Evolutionary conservation across 1,284 basidiomycete species (phyloP).

Genomic region (Hemileia vastatrix): DNA sequence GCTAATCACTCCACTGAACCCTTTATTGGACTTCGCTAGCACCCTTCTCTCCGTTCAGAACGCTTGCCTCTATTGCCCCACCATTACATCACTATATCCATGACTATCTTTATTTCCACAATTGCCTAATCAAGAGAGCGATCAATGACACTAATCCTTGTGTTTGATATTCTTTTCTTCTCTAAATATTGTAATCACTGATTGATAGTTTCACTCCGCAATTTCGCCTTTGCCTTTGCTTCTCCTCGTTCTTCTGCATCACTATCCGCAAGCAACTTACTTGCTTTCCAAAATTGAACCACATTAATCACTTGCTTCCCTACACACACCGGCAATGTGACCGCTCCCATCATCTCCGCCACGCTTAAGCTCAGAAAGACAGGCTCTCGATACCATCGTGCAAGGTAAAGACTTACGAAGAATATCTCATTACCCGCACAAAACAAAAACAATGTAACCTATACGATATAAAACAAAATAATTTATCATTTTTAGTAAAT

Average conservation of each 20-base stretch:
- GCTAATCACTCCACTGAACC: no score
- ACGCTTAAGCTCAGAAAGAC: constrained; percentile 54
- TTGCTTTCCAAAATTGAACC: constrained; percentile 97
- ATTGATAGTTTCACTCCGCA: no score
- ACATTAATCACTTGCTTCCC: constrained; percentile 89
- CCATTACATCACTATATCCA: no score
- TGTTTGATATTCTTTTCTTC: no score
- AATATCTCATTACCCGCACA: constrained; percentile 97
- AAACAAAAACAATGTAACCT: constrained; percentile 70
- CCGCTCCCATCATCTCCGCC: constrained; percentile 62
- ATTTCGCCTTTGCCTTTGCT: no score
- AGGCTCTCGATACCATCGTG: constrained; percentile 21
- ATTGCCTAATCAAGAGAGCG: no score
- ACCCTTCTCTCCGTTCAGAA: no score
- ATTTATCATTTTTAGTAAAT: background rate
- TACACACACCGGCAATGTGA: constrained; percentile 63
- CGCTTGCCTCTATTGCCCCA: no score
- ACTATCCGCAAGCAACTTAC: constrained; percentile 57
- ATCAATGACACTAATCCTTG: no score
- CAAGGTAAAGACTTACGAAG: constrained; percentile 89
- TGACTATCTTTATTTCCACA: no score
- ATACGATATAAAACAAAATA: background rate
- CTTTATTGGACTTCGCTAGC: no score
- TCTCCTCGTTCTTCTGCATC: constrained; percentile 30
- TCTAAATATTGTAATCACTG: no score